Base-by-base conservation (phyloP, 345 rosid genomes). In the Hibiscus tridactylites region DNA sequence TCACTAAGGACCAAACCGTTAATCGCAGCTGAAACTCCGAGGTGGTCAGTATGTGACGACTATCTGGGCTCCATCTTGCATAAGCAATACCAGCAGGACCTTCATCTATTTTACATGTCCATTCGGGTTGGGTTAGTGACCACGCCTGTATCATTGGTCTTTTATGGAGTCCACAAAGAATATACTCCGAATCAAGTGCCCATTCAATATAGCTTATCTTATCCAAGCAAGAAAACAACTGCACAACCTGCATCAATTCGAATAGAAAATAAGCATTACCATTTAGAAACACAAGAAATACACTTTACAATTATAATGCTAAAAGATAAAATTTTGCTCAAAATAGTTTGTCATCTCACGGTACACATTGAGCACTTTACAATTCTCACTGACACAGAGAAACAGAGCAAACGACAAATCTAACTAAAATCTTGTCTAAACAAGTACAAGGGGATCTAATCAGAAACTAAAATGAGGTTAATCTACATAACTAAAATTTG, bases 81-180 rank as follows among this genome's bases (percentile, higher is more conserved):
- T 92, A 95, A 24, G 97, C 90, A 72, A 92, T 88, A 72, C 98
- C 97, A 26, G 99, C 97, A 26, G 89, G 94, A 73, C 98, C 99
- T 85, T 95, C 98, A 70, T 95, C 99, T 33, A 95, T 95, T 81
- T 92, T 92, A 78, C 99, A 95, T 12, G 96, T 92, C 99, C 98
- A 95, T 76, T 92, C 96, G 50, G 98, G 97, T 79, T 95, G 96
- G 61, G 86, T 57, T 75, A 92, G 78, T 1, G 97, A 92, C 98
- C 98, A 95, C 17, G 89, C 99, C 82, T 95, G 98, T 75, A 95
- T 90, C 97, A 71, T 90, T 83, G 97, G 96, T 78, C 89, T 89
- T 71, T 89, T 90, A 28, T 87, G 84, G 50, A 95, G 91, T 69
- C 99, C 98, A 70, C 98, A 95, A 0, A 95, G 97, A 74, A 95